Base-by-base conservation (phyloP, 2,329 filamentous ascomycete genomes). In the Aspergillus sp. region DNA sequence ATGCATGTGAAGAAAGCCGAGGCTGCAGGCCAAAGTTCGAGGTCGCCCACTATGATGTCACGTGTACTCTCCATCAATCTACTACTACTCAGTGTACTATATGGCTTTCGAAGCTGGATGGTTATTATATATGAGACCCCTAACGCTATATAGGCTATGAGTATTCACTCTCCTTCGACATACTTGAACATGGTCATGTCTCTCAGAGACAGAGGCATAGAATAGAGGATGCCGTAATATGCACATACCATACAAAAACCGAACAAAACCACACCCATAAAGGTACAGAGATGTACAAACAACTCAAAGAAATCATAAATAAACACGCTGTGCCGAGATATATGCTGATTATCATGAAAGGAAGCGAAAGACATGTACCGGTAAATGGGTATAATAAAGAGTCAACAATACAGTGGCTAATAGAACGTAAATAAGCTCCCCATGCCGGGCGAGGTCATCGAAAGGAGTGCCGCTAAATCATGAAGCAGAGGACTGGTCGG, bases 11-110 rank as follows among this genome's bases (percentile, higher is more conserved):
- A 37, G 37, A 37, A 43, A 51, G 33, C 60, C 57, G 60, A 59
- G 60, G 60, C 55, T 37, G 33, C 44, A 47, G 35, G 35, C 35
- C 5, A n/a, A 52, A 55, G 52, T 51, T 52, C 55, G 58, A 57
- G 39, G 45, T 56, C 49, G 49, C 53, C 53, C 57, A 53, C 21
- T 17, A 52, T 52, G 44, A 46, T 40, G 35, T 49, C 52, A n/a
- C 12, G 35, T 37, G 49, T 12, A 4, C 39, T 21, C 15, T 40
- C 39, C n/a, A 14, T 14, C 6, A 35, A 14, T 14, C 33, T 40
- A 40, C 17, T 9, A 21, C 14, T 21, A 21, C 17, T 5, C 27
- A 31, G 9, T 12, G 9, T 24, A 7, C 23, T 24, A 7, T 24
- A 24, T 24, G 23, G 23, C 9, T 31, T 31, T 31, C 27, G 9